A percentile compares a stretch with the other conserved stretches of the same genome.
Conservation (phyloP, 495 filamentous ascomycete species). For the Penicillium alfredii region DNA sequence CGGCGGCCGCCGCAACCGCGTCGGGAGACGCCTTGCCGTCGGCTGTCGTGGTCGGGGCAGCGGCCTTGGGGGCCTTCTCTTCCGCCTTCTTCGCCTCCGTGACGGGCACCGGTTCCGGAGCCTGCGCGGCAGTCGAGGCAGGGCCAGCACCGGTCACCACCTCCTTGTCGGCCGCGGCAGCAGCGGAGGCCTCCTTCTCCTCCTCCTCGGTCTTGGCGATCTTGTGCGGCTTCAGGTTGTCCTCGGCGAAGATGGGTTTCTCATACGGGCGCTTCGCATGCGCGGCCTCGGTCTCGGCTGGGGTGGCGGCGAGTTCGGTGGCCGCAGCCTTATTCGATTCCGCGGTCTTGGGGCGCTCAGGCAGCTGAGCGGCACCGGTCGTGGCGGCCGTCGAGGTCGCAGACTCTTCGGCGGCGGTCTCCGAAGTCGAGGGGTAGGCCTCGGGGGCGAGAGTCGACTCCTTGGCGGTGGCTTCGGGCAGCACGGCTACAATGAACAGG, state of each 20-base stretch:
- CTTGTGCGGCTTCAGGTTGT: constrained; percentile 26
- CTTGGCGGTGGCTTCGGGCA: constrained; percentile 18
- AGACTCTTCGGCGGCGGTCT: constrained; percentile 16
- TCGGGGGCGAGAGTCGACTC: constrained; percentile 16
- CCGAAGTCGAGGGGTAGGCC: constrained; percentile 18
- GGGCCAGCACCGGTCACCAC: constrained; percentile 20
- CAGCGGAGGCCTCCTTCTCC: constrained; percentile 19
- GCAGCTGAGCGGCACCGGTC: constrained; percentile 13
- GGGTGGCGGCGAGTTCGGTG: constrained; percentile 6
- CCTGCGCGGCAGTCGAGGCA: constrained; percentile 19
- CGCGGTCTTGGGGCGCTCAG: constrained; percentile 29
- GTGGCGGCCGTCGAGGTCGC: constrained; percentile 7
- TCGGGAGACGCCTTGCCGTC: constrained; percentile 13
- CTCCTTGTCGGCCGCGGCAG: constrained; percentile 12
- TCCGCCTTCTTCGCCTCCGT: constrained; percentile 64
- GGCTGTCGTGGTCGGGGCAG: constrained; percentile 5
- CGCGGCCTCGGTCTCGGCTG: constrained; percentile 18
- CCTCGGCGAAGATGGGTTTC: constrained; percentile 28
- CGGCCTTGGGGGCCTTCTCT: constrained; percentile 37
- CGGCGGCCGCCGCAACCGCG: constrained; percentile 21
- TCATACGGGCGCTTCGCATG: constrained; percentile 28
- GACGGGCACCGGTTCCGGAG: constrained; percentile 18
- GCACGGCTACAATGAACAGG: constrained; percentile 14
- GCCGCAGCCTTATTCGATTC: constrained; percentile 6
- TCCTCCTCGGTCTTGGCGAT: constrained; percentile 29